Evolutionary conservation across 2,329 filamentous ascomycete genomes (phyloP), one percentile per base, ranked within the genome.

Genomic region (Fusarium sp.): DNA sequence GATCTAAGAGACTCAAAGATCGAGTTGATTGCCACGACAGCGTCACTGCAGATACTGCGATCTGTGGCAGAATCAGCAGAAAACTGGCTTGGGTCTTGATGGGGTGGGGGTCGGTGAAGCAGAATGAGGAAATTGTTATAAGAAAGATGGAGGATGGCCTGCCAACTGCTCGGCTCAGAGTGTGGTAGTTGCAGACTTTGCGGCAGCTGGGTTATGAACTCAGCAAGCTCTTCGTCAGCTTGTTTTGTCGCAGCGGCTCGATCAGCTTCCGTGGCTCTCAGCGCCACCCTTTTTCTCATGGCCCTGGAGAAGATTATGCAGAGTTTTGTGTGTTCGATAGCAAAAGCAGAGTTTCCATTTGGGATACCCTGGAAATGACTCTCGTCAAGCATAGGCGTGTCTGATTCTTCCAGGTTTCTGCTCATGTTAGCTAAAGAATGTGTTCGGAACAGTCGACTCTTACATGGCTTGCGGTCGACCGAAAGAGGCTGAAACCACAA

Each of bases 391-490:
- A 79, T 78, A 16, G 80, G 80, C 3, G 85, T 82, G 72, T 87
- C 85, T 14, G 81, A 85, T 58, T 87, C 85, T 47, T 86, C 83
- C 11, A 86, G 74, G 57, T 84, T 82, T 61, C 78, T 78, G 48
- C 25, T n/a, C 27, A 18, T 16, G 30, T 53, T 42, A 54, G 46
- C 28, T 16, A 34, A 16, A 27, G 37, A 30, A 30, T 28, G 53
- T 20, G 18, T 46, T 40, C 34, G 18, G 34, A 37, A 37, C 13
- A 23, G 13, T 20, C 18, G 23, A n/a, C 20, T 74, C 77, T 74
- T 55, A 78, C 78, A 87, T 83, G 21, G 83, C 82, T 70, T 85
- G 82, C 20, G 85, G 86, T 50, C 86, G 80, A 40, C 86, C 86
- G 72, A 86, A 83, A 18, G 79, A 74, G 13, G 78, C 66, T 0